Evolutionary conservation across 495 filamentous ascomycete species (phyloP).

Genomic region (Hypoxylon lenormandii): DNA sequence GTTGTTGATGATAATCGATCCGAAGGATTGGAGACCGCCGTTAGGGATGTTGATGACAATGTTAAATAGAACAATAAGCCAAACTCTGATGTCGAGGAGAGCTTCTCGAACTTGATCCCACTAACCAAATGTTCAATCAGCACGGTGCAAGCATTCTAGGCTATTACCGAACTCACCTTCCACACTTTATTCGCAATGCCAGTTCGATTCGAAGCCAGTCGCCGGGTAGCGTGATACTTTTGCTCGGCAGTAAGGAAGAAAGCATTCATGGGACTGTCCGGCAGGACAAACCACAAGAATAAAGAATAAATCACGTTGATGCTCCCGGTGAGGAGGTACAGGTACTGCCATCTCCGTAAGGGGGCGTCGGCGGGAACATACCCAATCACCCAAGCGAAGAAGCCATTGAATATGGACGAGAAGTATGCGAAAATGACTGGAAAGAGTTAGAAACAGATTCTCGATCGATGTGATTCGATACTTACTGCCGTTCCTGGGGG

Average conservation of each 20-base stretch:
- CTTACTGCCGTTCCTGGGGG: conserved; percentile 59
- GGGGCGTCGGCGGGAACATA: conserved; percentile 52
- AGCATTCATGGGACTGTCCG: conserved; percentile 46
- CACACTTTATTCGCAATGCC: conserved; percentile 41
- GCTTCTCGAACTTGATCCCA: conserved; percentile 48
- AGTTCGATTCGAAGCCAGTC: conserved; percentile 38
- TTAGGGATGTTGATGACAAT: conserved; percentile 43
- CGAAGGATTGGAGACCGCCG: conserved; percentile 42
- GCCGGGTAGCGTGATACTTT: conserved; percentile 39
- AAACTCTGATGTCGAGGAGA: conserved; percentile 33
- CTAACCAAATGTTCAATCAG: not conserved
- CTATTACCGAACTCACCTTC: conserved; percentile 14
- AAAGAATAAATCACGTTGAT: conserved; percentile 46
- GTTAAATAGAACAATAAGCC: conserved; percentile 39
- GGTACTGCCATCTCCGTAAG: conserved; percentile 38
- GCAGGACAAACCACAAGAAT: conserved; percentile 44
- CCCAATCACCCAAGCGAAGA: conserved; percentile 62
- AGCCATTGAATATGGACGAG: conserved; percentile 57
- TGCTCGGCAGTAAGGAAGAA: conserved; percentile 45
- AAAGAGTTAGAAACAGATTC: conserved; percentile 25
- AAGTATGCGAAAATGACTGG: conserved; percentile 43
- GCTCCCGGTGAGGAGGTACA: conserved; percentile 48
- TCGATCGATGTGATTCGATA: conserved; percentile 37
- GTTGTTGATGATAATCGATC: conserved; percentile 42
- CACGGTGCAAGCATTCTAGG: too few species aligned